Base-by-base conservation (phyloP, 208 protist genomes). In the Spongospora subterranea region DNA sequence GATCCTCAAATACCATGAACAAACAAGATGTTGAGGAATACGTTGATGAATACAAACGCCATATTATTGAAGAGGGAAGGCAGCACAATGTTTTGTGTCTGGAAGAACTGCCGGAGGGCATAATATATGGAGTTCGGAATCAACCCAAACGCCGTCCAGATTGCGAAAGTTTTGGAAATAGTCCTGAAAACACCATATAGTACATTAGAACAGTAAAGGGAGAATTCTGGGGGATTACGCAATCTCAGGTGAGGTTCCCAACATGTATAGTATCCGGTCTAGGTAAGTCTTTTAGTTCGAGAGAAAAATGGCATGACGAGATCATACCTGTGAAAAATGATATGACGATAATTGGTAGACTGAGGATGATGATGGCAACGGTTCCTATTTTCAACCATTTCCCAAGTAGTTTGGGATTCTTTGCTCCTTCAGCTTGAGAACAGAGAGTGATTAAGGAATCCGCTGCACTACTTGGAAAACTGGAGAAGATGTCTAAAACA, bases 101-200 rank as follows among this genome's bases (percentile, higher is more conserved):
- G 89, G 77, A 91, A 91, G 38, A 89, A 91, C 17, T 88, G 46
- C 11, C 89, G 89, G 13, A 91, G 13, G 54, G 39, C 39, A 32
- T 77, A 46, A 53, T 91, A 91, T 35, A 77, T n/a, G 1, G 32
- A 20, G 32, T 89, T 76, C 17, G 54, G 46, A 45, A 89, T 71
- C n/a, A 89, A 29, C 38, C 54, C 46, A 32, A 32, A 89, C 13
- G 38, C 32, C 46, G 46, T 65, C 54, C 46, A 89, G 17, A 76
- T 64, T 1, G 54, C 54, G 32, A 64, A 89, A 20, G 32, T 45
- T 32, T 89, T 76, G 17, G 54, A 6, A 20, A 89, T 20, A 32
- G 6, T 60, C 50, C 6, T 60, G 50, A 29, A 29, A 20, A 6
- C 32, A 45, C 13, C 88, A 89, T 13, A 65, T 45, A 60, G 29